These are phyloP conservation scores for Xerocomus nothofagi DNA, from an alignment of 1,284 basidiomycete genomes.

Conservation along the genomic window DNA sequence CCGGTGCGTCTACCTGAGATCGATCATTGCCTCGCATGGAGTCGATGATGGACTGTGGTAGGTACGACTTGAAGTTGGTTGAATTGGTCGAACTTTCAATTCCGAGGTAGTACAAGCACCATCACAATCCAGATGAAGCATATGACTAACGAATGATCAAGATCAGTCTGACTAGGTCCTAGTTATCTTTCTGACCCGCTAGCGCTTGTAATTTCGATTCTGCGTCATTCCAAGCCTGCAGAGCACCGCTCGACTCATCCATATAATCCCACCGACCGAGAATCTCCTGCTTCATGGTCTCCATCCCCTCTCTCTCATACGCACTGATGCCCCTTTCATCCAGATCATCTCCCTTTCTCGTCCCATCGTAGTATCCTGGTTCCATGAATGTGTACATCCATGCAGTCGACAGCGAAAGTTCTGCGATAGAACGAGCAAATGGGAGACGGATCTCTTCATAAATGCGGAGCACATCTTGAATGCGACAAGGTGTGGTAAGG, in stretches of 20 bases:
- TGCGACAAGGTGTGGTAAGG: constrained; percentile 17
- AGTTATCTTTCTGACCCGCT: neutral
- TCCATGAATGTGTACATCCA: constrained; percentile 13
- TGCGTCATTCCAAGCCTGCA: constrained; percentile 14
- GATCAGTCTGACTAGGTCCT: neutral
- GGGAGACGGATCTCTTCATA: constrained; percentile 35
- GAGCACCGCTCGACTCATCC: neutral
- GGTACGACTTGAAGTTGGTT: too few relatives aligned
- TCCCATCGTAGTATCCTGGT: constrained; percentile 26
- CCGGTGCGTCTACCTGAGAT: too few relatives aligned
- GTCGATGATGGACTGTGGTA: too few relatives aligned
- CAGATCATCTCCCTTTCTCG: constrained; percentile 5
- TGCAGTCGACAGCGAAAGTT: constrained; percentile 10
- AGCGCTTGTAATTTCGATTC: constrained; percentile 4
- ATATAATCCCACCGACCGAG: neutral
- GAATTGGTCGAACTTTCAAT: too few relatives aligned
- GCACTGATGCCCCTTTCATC: constrained; percentile 15
- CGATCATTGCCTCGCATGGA: too few relatives aligned
- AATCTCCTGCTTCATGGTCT: constrained; percentile 6
- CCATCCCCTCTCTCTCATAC: constrained; percentile 17
- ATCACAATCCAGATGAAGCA: too few relatives aligned
- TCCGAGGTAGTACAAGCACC: too few relatives aligned
- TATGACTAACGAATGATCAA: too few relatives aligned
- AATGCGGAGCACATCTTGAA: constrained; percentile 27
- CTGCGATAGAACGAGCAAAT: constrained; percentile 13